A percentile compares a stretch with the other conserved stretches of the same genome.
These are phyloP conservation scores for Diversispora eburnea DNA, from an alignment of 192 early-diverging fungal genomes.

Conservation along the genomic window DNA sequence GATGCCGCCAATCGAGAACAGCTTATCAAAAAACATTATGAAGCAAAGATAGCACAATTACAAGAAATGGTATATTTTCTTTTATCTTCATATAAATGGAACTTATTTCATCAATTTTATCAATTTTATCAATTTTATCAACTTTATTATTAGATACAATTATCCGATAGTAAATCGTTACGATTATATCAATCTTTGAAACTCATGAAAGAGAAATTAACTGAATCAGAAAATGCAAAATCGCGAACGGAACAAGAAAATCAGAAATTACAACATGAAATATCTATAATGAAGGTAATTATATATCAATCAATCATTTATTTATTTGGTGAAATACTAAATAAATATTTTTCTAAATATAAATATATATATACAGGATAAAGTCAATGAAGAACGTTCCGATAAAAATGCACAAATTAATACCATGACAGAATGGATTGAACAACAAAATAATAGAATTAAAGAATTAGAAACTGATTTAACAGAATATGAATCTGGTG, in stretches of 20 bases:
- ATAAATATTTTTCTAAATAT: too few relatives aligned
- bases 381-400: too few relatives aligned
- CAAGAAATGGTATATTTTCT: slow-evolving; percentile 32
- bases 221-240: slow-evolving; percentile 1
- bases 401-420: too few relatives aligned
- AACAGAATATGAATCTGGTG: too few relatives aligned
- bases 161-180: slow-evolving; percentile 15
- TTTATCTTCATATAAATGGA: too few relatives aligned
- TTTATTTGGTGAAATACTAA: too few relatives aligned
- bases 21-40: slow-evolving; percentile 46
- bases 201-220: slow-evolving; percentile 11
- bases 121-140: background rate
- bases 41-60: slow-evolving; percentile 41
- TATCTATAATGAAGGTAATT: background rate
- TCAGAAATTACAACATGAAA: slow-evolving; percentile 8
- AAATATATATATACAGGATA: too few relatives aligned
- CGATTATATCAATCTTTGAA: slow-evolving; percentile 13
- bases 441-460: too few relatives aligned
- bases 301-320: too few relatives aligned
- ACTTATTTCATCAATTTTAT: background rate
- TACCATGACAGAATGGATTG: too few relatives aligned
- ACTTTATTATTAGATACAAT: slow-evolving; percentile 12
- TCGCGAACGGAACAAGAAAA: slow-evolving; percentile 6
- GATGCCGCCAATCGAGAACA: slow-evolving; percentile 31
- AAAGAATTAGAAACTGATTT: too few relatives aligned